These are phyloP conservation scores for Neocallimastix lanati DNA, from an alignment of 192 early-diverging fungal genomes.

Conservation along the genomic window DNA sequence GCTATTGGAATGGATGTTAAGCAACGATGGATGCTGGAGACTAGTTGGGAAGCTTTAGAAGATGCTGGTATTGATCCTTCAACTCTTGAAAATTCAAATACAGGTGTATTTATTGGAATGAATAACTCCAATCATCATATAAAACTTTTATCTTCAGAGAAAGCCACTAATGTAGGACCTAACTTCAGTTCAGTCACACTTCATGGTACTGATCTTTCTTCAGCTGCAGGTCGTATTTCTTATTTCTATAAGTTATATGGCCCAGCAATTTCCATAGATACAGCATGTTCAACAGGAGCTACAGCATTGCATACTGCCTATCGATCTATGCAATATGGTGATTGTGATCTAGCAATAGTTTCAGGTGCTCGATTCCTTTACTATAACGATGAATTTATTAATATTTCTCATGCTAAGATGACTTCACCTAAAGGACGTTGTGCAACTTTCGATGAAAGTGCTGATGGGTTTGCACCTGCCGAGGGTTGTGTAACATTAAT, in stretches of 20 bases:
- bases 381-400: no score
- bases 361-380: conserved; percentile 1
- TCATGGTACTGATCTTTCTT: neutral
- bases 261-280: conserved; percentile 9
- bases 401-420: neutral
- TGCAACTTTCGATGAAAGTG: conserved; percentile 10
- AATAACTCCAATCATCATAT: neutral
- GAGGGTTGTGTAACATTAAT: conserved; percentile 12
- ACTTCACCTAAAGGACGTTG: conserved; percentile 8
- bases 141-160: neutral
- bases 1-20: conserved; percentile 5
- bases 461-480: conserved; percentile 13
- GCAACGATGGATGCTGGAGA: conserved; percentile 1
- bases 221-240: conserved; percentile 6
- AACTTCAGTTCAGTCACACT: neutral
- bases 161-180: no score
- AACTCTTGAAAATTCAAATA: conserved; percentile 4
- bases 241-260: conserved; percentile 11
- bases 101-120: conserved; percentile 11
- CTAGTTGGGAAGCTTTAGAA: conserved; percentile 6
- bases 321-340: conserved; percentile 8
- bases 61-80: conserved; percentile 6
- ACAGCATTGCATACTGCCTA: conserved; percentile 11
- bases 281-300: conserved; percentile 10
- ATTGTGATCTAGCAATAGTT: conserved; percentile 12